Evolutionary conservation across 1,139 yeast genomes (phyloP), one percentile per base, ranked within the genome.

Genomic region (Geotrichum reessii): DNA sequence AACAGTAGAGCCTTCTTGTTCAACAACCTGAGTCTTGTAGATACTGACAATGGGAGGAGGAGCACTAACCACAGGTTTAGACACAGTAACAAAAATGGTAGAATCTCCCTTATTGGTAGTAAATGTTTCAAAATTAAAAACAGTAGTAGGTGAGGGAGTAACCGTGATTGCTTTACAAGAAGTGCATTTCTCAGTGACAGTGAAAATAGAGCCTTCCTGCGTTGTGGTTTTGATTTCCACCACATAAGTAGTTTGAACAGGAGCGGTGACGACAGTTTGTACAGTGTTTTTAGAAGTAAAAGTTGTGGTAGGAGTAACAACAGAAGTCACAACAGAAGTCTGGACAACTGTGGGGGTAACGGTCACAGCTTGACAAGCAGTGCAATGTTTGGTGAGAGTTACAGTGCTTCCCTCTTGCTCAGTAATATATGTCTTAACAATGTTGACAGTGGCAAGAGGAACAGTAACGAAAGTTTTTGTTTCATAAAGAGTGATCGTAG

Each of bases 131-230:
- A 42, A 27, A 42, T 25, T 52, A 5, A 33, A 24, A 44, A 52
- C 42, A 2, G 46, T 27, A 3, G 54, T 47, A 8, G 54, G 42
- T 1, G 49, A 9, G 17, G 49, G 27, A 11, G 53, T 50, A 1
- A 50, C 21, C 33, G 54, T 52, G 22, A 56, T 48, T n/a, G 53
- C 58, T 14, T 42, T 25, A 46, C 58, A 56, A 48, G 37, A 37
- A 6, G 50, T 52, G 22, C 58, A 56, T 12, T 52, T 42, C 22
- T 52, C 50, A 40, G 58, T 47, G 22, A 52, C 31, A 17, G 56
- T 52, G 6, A 56, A 14, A 25, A 53, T 44, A 22, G 49, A 19
- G 1, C 58, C 58, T 48, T 52, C 49, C 44, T 47, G 40, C 33
- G 31, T 37, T 19, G 28, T 31, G 6, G 58, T 56, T 31, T 24